A percentile compares a stretch with the other conserved stretches of the same genome.
phyloP scores from a whole-genome alignment of 495 filamentous ascomycete genomes.

The Pyrenula massariospora region DNA sequence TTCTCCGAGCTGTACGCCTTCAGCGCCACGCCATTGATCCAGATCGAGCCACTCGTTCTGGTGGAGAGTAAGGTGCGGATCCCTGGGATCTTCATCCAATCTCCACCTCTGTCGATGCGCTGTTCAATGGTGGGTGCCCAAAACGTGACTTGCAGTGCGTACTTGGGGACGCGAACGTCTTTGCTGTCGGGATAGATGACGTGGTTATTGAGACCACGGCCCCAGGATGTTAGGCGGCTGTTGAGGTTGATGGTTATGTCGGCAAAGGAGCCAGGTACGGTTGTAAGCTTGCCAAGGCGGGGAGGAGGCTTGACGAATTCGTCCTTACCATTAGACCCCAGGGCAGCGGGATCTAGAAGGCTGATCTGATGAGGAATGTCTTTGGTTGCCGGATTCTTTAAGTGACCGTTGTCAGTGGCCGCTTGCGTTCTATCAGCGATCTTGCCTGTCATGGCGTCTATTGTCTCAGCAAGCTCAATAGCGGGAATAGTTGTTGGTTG shows the following conservation, averaged over 20 bases:
- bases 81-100: constrained; percentile 41
- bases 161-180: constrained; percentile 66
- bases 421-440: constrained; percentile 14
- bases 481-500: constrained; percentile 7
- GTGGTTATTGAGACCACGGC: constrained; percentile 51
- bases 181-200: constrained; percentile 41
- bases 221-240: constrained; percentile 59
- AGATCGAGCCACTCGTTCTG: constrained; percentile 56
- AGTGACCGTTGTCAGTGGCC: not conserved
- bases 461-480: constrained; percentile 25
- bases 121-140: constrained; percentile 53
- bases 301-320: constrained; percentile 25
- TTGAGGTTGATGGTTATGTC: constrained; percentile 51
- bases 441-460: constrained; percentile 30
- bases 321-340: constrained; percentile 3
- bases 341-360: not conserved
- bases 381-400: not conserved
- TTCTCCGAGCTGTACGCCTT: constrained; percentile 30
- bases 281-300: constrained; percentile 31
- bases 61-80: constrained; percentile 60
- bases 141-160: constrained; percentile 66
- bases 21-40: constrained; percentile 55
- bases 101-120: constrained; percentile 37
- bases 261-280: constrained; percentile 30
- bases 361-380: not conserved